Base-by-base conservation (phyloP, 192 early-diverging fungal species). In the Jimgerdemannia lactiflua region DNA sequence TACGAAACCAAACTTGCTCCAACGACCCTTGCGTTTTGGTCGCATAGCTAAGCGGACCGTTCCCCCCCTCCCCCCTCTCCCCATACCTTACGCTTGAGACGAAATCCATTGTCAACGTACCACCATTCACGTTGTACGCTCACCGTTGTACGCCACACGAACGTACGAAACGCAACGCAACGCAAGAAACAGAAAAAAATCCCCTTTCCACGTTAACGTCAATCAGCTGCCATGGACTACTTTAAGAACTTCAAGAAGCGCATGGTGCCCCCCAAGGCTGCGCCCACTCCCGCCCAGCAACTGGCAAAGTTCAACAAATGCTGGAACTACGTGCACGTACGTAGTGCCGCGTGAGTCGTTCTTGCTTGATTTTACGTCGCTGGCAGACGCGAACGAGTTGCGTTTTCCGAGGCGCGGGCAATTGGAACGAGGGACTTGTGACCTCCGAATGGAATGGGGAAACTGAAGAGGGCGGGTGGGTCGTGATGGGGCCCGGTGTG, bases 251-350 rank as follows among this genome's bases (percentile, higher is more conserved):
- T 92, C 69, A 92, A 90, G 71, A 84, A 86, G 73, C 82, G 85
- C 72, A 88, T 92, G 69, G 86, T 86, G 7, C 84, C 92, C 42
- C 87, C 85, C 64, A 89, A 86, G 79, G 76, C 84, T 9, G 88
- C 86, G 74, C 84, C 91, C 42, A 87, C 83, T 44, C 84, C 84
- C 63, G 79, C 89, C 18, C 85, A 88, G 76, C 91, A 91, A 69
- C 81, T 92, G 68, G 90, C 83, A 7, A 89, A 88, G 69, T 94
- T 94, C 70, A 85, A 90, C 77, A 89, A 90, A 71, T 90, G 89
- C 10, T 94, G 93, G 93, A 86, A 88, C 42, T 83, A 84, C 65
- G 79, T 88, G 59, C 84, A 87, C 79, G 89, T 89, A 86, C 77
- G 76, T 67, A 7, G n/a, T 39, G 8, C 14, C 49, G 49, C 49